These are phyloP conservation scores for Terfezia claveryi DNA, from an alignment of 495 filamentous ascomycete genomes.

Conservation along the genomic window DNA sequence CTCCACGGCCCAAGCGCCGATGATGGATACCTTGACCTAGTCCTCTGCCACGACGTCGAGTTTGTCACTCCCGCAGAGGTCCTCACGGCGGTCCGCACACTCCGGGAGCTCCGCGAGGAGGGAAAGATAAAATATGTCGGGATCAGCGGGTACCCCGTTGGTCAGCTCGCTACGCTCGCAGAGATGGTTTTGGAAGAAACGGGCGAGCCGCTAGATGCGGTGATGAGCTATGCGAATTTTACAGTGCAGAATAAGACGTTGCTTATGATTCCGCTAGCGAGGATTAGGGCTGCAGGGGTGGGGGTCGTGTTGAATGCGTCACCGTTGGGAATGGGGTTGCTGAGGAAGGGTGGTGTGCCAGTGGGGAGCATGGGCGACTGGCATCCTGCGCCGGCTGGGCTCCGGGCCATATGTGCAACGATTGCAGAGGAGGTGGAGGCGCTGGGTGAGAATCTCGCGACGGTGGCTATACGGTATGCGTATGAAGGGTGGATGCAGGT, in stretches of 20 bases:
- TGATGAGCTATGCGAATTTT: slow-evolving; percentile 81
- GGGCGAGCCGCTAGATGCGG: slow-evolving; percentile 69
- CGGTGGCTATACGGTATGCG: slow-evolving; percentile 63
- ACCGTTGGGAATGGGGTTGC: slow-evolving; percentile 69
- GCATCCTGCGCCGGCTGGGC: slow-evolving; percentile 58
- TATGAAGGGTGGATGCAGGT: slow-evolving; percentile 55
- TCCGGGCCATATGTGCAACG: slow-evolving; percentile 36
- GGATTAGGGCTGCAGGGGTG: slow-evolving; percentile 50
- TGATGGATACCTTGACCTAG: slow-evolving; percentile 37
- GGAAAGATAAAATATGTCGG: slow-evolving; percentile 58
- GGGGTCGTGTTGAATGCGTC: slow-evolving; percentile 73
- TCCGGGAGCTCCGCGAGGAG: slow-evolving; percentile 38
- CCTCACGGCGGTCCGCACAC: slow-evolving; percentile 35
- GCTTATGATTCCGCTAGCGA: slow-evolving; percentile 30
- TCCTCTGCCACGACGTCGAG: slow-evolving; percentile 57
- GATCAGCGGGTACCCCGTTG: slow-evolving; percentile 77
- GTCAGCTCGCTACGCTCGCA: slow-evolving; percentile 45
- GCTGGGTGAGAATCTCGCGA: slow-evolving; percentile 54
- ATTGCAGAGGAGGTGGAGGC: slow-evolving; percentile 33
- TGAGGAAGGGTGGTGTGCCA: slow-evolving; percentile 52
- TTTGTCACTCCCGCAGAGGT: slow-evolving; percentile 40
- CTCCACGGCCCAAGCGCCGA: slow-evolving; percentile 20
- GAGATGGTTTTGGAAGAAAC: slow-evolving; percentile 52
- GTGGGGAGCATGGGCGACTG: slow-evolving; percentile 57
- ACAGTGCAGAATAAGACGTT: slow-evolving; percentile 70